Conservation (phyloP, 2,329 filamentous ascomycete genomes). For the Stromatinia cepivora region DNA sequence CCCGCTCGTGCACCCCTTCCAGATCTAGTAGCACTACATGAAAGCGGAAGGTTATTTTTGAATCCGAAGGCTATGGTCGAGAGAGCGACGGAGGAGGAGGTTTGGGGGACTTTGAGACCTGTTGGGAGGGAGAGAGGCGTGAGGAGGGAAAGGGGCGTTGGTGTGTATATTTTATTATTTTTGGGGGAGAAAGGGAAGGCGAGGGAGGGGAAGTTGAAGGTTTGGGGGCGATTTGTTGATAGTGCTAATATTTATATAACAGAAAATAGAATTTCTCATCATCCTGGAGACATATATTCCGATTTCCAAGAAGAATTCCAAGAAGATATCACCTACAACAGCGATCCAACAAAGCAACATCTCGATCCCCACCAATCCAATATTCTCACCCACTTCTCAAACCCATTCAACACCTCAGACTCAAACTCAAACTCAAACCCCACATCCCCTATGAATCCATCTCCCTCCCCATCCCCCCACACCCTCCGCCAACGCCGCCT, state of each 20-base stretch:
- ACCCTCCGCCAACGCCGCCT: background rate
- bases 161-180: too few species aligned
- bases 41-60: background rate
- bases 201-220: too few species aligned
- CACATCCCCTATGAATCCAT: too few species aligned
- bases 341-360: too few species aligned
- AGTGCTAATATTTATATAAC: background rate
- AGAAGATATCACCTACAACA: background rate
- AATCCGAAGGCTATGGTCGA: background rate
- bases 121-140: background rate
- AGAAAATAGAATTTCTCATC: background rate
- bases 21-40: background rate
- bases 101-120: accelerated
- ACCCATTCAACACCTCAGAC: background rate
- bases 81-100: background rate
- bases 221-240: background rate
- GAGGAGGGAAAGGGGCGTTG: background rate
- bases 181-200: too few species aligned
- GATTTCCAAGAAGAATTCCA: background rate
- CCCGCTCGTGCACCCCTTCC: background rate
- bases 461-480: background rate
- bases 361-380: too few species aligned
- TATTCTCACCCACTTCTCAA: too few species aligned
- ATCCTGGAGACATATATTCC: too few species aligned
- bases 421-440: background rate